Evolutionary conservation across 805 yeast species (phyloP), one percentile per base, ranked within the genome.

Genomic region (Saccharomycopsis schoenii): DNA sequence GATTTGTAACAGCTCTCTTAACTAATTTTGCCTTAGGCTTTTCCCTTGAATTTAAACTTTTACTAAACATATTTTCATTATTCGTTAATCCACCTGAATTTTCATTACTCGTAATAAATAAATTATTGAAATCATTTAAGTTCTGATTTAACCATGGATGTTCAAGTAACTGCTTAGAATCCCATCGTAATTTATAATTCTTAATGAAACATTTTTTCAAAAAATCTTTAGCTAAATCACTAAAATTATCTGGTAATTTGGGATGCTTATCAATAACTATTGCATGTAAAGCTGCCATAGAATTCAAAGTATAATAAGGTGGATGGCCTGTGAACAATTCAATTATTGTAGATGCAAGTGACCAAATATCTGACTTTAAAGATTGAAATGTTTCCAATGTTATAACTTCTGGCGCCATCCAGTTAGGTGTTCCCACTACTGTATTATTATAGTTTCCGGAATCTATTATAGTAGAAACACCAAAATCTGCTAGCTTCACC

Each of bases 351-450:
- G 97, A 96, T 2, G 98, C 99, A 34, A 94, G 72, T 8, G 96
- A 88, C 98, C 94, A 88, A 36, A 88, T 82, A 73, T 94, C 99
- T 1, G 96, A 89, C 1, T 96, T 87, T 0, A 93, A 83, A 10
- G 96, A 85, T 14, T 11, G 52, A 1, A 93, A 87, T 2, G 96
- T 96, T 68, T 86, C 88, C 67, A 90, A 84, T 51, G 85, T 77
- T 3, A 94, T 88, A 1, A 96, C 84, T 69, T 94, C 99, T 0
- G 99, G 99, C 0, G 99, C 97, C 97, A 94, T 92, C 98, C 98
- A 94, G 70, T 93, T 88, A 0, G 97, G 96, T 0, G 98, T 90
- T 1, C 99, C 99, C 90, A 74, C 0, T 97, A 90, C 1, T 89
- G 92, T 54, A 68, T 63, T 58, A 67, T 73, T 67, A 71, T 71